These are phyloP conservation scores for Plectosphaerella cucumerina DNA, from an alignment of 2,329 filamentous ascomycete species.

Conservation along the genomic window DNA sequence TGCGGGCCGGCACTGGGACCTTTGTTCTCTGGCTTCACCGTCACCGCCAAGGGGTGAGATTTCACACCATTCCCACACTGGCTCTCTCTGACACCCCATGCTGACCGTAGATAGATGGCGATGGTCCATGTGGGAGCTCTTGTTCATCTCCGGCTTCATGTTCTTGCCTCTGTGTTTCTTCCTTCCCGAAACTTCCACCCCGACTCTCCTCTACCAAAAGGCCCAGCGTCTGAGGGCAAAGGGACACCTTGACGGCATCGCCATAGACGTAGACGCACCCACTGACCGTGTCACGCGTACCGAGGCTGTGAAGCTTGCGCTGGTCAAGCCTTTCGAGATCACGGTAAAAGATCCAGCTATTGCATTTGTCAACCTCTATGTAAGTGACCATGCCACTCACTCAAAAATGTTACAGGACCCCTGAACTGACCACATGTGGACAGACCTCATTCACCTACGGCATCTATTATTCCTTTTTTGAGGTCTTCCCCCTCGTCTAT, in stretches of 20 bases:
- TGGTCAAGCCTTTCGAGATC: conserved; percentile 24
- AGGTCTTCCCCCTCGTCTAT: conserved; percentile 47
- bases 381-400: not conserved
- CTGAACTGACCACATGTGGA: not conserved
- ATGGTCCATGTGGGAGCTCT: conserved; percentile 19
- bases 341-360: conserved; percentile 27
- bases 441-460: conserved; percentile 38
- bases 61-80: not conserved
- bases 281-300: conserved; percentile 9
- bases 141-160: conserved; percentile 13
- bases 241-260: conserved; percentile 7
- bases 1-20: conserved; percentile 8
- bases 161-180: conserved; percentile 17
- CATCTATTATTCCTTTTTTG: conserved; percentile 57
- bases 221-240: conserved; percentile 12
- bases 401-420: not conserved
- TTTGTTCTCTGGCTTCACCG: conserved; percentile 5
- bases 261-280: conserved; percentile 7
- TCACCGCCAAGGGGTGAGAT: conserved; percentile 4
- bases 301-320: conserved; percentile 14
- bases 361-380: conserved; percentile 30
- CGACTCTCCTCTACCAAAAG: conserved; percentile 16
- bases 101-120: conserved; percentile 10
- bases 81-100: not conserved
- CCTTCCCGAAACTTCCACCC: conserved; percentile 17